A percentile compares a stretch with the other conserved stretches of the same genome.
Evolutionary conservation across 106 monocot genomes (phyloP).

Genomic region (Dendrobium officinale): DNA sequence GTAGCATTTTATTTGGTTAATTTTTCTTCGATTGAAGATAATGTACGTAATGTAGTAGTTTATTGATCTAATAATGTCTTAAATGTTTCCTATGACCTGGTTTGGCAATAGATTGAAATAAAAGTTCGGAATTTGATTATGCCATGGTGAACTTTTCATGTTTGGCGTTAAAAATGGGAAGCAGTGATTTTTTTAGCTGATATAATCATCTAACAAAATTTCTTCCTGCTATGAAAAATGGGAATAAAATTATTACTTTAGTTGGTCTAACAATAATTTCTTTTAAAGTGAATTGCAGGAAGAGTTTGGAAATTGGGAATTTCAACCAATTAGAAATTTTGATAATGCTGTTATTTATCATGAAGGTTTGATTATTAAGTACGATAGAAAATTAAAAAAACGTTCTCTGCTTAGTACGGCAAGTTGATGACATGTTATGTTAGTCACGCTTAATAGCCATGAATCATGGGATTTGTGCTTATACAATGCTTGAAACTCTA

Average conservation of each 20-base stretch:
- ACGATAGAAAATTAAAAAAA: too few species aligned
- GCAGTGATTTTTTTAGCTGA: too few species aligned
- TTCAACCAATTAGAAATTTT: background rate
- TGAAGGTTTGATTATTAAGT: too few species aligned
- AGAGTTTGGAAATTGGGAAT: background rate
- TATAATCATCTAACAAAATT: too few species aligned
- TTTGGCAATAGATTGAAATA: background rate
- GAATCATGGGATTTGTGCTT: background rate
- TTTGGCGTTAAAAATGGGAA: too few species aligned
- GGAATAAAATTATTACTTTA: background rate
- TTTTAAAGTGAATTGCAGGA: background rate
- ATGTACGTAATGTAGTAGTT: background rate
- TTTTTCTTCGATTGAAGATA: background rate
- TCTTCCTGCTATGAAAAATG: background rate
- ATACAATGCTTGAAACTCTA: slow-evolving; percentile 7
- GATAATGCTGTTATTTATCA: background rate
- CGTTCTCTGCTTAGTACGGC: too few species aligned
- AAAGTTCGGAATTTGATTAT: background rate
- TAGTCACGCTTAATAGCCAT: background rate
- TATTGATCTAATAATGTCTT: background rate
- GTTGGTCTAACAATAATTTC: background rate
- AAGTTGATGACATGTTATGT: too few species aligned
- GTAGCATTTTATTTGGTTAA: background rate
- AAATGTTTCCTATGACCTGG: background rate
- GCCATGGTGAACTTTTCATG: background rate